phyloP scores from a whole-genome alignment of 2,329 filamentous ascomycete species.

The Phaeosphaeria sp. region DNA sequence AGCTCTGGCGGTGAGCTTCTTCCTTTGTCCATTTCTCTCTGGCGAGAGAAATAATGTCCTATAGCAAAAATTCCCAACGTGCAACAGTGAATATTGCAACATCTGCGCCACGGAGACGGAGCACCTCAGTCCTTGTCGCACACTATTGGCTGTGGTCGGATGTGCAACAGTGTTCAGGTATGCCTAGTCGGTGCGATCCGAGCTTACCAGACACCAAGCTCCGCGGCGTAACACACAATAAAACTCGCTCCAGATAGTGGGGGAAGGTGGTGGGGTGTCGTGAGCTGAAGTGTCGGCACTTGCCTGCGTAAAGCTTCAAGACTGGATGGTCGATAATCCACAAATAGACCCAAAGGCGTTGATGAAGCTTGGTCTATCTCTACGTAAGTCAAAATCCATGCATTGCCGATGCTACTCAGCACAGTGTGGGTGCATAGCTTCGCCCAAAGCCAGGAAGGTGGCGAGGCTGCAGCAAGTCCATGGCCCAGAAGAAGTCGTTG shows the following conservation, averaged over 20 bases:
- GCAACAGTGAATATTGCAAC: not conserved
- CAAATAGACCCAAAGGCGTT: not conserved
- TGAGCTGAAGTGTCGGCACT: not conserved
- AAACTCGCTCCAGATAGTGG: not conserved
- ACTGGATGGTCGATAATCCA: not conserved
- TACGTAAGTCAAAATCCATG: not conserved
- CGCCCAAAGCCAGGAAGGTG: constrained; percentile 20
- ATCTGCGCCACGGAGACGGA: not conserved
- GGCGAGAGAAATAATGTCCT: not conserved
- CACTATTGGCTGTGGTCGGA: not conserved
- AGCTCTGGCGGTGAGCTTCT: constrained; percentile 39
- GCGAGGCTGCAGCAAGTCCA: constrained; percentile 32
- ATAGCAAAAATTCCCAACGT: not conserved
- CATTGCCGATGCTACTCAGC: constrained; percentile 6
- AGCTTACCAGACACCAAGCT: not conserved
- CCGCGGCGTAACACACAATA: not conserved
- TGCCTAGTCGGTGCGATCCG: constrained; percentile 1
- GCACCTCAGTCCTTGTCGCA: not conserved
- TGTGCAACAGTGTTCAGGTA: not conserved
- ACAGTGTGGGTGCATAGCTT: constrained; percentile 12
- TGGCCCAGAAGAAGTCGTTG: constrained; percentile 17
- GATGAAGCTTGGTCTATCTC: not conserved
- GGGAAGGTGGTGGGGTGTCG: not conserved
- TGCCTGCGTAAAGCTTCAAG: not conserved
- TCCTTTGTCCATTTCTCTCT: not conserved